Base-by-base conservation (phyloP, 306 rosid species). In the apple (Malus domestica) region DNA sequence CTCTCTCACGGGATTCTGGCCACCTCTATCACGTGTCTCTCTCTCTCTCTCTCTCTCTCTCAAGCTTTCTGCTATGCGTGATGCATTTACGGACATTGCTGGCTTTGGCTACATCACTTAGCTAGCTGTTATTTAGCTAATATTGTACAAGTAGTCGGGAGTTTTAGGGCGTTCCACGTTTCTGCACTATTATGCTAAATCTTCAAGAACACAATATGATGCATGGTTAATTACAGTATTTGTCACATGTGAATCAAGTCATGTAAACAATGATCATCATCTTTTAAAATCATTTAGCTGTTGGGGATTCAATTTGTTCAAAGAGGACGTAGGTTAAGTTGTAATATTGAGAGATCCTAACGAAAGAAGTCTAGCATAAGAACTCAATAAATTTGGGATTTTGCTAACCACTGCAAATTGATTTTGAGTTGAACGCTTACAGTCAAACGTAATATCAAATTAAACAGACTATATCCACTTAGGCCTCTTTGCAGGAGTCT, bases 1-100 rank as follows among this genome's bases (percentile, higher is more conserved):
- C 57, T 80, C 19, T 27, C 86, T 90, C 95, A 90, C 95, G 92
- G 84, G 92, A 90, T 79, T 85, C 92, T 89, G 72, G 80, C 87
- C 84, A 86, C 64, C 85, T 69, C 86, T 76, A 75, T 86, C 92
- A 87, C 92, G 82, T 84, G 85, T 88, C 77, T 82, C 87, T 77
- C 66, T 60, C 33, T 23, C 68, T 76, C 61, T 88, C 79, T 82
- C 87, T 23, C 66, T 11, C 66, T 61, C 35, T 61, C 66, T 4
- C 35, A 46, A 46, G 42, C 8, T 38, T 38, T 7, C 42, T 42
- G 0, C 45, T 42, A 10, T 2, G 45, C 45, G 12, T 42, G 45
- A 42, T 42, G 54, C 15, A 1, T 23, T 13, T 25, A 13, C 7
- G 67, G 20, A 61, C 35, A 5, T 27, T 4, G 27, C 16, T 25